These are phyloP conservation scores for Dictyostelium brefeldianum DNA, from an alignment of 78 protist genomes.

Conservation along the genomic window DNA sequence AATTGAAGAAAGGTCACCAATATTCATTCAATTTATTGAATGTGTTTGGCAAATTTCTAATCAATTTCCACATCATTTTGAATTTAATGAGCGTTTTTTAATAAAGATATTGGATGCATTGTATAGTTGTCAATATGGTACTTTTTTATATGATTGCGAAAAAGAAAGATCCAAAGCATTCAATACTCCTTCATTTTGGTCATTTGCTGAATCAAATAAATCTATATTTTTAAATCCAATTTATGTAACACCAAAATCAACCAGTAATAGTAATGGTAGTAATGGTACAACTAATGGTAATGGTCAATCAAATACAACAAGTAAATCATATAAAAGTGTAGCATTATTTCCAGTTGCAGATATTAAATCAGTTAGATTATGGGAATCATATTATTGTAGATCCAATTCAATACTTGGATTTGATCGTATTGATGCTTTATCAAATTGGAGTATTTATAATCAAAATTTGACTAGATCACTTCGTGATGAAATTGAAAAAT, in stretches of 20 bases:
- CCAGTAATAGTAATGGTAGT: not conserved
- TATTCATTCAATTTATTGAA: constrained; percentile 97
- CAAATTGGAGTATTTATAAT: not conserved
- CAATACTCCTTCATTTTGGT: constrained; percentile 63
- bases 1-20: constrained; percentile 89
- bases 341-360: constrained; percentile 22
- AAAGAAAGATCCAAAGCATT: constrained; percentile 38
- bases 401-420: not conserved
- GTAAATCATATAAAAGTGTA: not conserved
- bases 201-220: constrained; percentile 34
- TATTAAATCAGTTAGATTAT: constrained; percentile 26
- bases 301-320: not conserved
- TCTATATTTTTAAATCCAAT: constrained; percentile 19
- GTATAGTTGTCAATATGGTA: constrained; percentile 74
- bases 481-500: constrained; percentile 4
- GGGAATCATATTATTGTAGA: constrained; percentile 66
- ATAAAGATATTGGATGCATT: constrained; percentile 54
- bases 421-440: constrained; percentile 18
- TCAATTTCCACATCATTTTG: constrained; percentile 92
- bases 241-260: not conserved
- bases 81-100: constrained; percentile 90
- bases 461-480: not conserved
- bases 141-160: constrained; percentile 81
- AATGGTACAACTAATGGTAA: not conserved
- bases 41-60: constrained; percentile 90